phyloP scores from a whole-genome alignment of 176 grass and related monocot genomes.

The Ampelocalamus luodianensis region DNA sequence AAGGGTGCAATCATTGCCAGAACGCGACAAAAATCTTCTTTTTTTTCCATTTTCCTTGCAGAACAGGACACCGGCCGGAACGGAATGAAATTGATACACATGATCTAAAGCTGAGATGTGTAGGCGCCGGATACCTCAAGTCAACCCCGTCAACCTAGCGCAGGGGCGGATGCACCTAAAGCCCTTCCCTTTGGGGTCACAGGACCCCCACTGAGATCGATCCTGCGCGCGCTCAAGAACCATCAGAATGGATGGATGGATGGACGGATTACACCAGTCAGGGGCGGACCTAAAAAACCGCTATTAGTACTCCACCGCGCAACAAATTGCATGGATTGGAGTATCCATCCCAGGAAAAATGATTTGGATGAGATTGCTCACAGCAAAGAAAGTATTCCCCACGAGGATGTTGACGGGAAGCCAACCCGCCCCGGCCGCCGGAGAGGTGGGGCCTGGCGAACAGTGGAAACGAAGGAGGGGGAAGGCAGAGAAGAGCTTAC shows the following conservation, averaged over 20 bases:
- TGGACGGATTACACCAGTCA: not conserved
- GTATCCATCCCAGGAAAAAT: too few species aligned
- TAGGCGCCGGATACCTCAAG: not conserved
- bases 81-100: not conserved
- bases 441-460: too few species aligned
- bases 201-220: not conserved
- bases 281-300: too few species aligned
- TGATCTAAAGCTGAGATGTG: not conserved
- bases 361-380: too few species aligned
- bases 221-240: not conserved
- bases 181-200: not conserved
- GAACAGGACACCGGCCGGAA: not conserved
- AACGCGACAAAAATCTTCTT: not conserved
- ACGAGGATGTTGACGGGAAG: too few species aligned
- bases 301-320: too few species aligned
- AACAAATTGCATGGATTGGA: too few species aligned
- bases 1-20: not conserved
- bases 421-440: too few species aligned
- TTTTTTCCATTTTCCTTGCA: not conserved
- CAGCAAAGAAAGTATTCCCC: too few species aligned
- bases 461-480: too few species aligned
- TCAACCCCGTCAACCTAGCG: not conserved
- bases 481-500: too few species aligned
- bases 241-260: not conserved
- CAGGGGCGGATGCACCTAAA: not conserved